Conservation (phyloP, 768 basidiomycete genomes). For the Lentinula detonsa region DNA sequence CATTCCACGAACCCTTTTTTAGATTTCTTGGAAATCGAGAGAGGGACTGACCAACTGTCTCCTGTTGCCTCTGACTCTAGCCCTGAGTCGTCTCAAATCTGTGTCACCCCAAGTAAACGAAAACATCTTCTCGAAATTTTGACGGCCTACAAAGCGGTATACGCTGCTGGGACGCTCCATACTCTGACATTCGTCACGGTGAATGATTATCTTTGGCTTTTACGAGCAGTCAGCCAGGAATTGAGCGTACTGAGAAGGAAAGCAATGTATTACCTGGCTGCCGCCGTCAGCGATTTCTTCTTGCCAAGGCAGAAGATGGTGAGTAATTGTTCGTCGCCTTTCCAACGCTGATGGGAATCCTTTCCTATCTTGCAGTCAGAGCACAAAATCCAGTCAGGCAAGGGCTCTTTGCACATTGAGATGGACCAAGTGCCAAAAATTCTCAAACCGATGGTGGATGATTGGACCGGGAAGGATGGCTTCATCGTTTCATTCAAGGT, state of each 20-base stretch:
- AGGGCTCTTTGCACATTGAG: constrained; percentile 88
- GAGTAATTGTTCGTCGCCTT: constrained; percentile 15
- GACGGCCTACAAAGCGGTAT: constrained; percentile 74
- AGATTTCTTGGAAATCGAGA: constrained; percentile 80
- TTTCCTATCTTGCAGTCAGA: constrained; percentile 54
- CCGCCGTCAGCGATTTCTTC: constrained; percentile 98
- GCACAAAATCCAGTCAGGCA: constrained; percentile 98
- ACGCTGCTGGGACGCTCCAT: constrained; percentile 66
- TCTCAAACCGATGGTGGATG: constrained; percentile 84
- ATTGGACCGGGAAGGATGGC: constrained; percentile 80
- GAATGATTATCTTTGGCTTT: constrained; percentile 92
- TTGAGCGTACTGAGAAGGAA: constrained; percentile 62
- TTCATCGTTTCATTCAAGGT: constrained; percentile 99
- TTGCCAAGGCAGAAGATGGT: constrained; percentile 89
- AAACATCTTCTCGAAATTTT: constrained; percentile 66
- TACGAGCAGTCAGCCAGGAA: constrained; percentile 78
- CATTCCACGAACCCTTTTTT: constrained; percentile 98
- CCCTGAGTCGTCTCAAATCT: constrained; percentile 38
- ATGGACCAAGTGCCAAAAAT: constrained; percentile 99
- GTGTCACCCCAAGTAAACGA: constrained; percentile 62
- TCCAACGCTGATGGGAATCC: not conserved
- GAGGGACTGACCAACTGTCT: not conserved
- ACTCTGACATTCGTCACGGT: constrained; percentile 90
- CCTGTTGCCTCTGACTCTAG: not conserved
- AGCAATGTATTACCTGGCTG: constrained; percentile 94